A percentile compares a stretch with the other conserved stretches of the same genome.
Conservation (phyloP, 257 asterid species). For the Lithospermum erythrorhizon region DNA sequence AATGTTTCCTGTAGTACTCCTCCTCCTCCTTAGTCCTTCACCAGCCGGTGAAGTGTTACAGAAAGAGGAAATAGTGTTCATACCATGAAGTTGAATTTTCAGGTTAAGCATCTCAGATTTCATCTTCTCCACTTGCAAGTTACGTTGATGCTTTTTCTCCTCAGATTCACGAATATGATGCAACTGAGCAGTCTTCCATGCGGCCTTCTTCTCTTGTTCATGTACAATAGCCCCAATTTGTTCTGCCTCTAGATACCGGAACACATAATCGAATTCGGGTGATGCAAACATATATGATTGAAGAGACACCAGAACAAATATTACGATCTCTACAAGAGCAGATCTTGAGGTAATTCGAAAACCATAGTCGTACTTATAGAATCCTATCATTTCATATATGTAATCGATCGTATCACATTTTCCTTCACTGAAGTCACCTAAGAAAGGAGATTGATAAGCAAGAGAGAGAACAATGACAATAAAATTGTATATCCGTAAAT, state of each 20-base stretch:
- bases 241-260: conserved; percentile 95
- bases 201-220: conserved; percentile 95
- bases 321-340: conserved; percentile 86
- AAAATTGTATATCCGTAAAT: conserved; percentile 73
- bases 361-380: conserved; percentile 93
- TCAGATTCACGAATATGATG: conserved; percentile 86
- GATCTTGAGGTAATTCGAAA: conserved; percentile 97
- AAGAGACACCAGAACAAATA: conserved; percentile 78
- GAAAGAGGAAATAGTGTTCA: conserved; percentile 42
- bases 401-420: conserved; percentile 81
- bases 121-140: conserved; percentile 97
- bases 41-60: conserved; percentile 47
- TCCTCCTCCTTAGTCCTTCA: conserved; percentile 73
- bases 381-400: conserved; percentile 90
- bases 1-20: conserved; percentile 24
- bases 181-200: conserved; percentile 90
- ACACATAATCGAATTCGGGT: conserved; percentile 86
- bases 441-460: conserved; percentile 88
- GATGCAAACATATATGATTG: conserved; percentile 96
- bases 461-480: conserved; percentile 89
- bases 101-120: conserved; percentile 96
- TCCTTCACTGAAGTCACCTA: conserved; percentile 69
- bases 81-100: conserved; percentile 75
- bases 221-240: conserved; percentile 94
- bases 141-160: conserved; percentile 78